phyloP scores from a whole-genome alignment of 1,139 yeast genomes.

The Pichia sp. region DNA sequence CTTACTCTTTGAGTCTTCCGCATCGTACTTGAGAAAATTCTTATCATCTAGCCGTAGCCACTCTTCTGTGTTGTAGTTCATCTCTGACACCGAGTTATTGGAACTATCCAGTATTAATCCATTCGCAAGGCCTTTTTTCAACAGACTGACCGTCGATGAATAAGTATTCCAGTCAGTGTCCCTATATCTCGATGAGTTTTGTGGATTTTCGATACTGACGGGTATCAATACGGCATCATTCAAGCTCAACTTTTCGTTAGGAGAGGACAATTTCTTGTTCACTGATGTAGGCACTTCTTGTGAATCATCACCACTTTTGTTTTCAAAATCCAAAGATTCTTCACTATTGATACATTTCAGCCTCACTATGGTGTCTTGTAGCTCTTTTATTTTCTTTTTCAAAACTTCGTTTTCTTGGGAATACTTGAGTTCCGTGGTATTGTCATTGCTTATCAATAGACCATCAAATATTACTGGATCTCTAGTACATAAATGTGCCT shows the following conservation, averaged over 20 bases:
- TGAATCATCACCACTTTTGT: not conserved
- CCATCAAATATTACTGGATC: constrained; percentile 32
- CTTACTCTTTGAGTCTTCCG: constrained; percentile 24
- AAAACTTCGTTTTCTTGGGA: constrained; percentile 30
- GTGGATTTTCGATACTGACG: not conserved
- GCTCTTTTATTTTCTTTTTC: constrained; percentile 26
- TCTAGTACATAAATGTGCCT: constrained; percentile 30
- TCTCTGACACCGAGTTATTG: constrained; percentile 9
- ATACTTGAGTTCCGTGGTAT: constrained; percentile 24
- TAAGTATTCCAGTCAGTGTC: constrained; percentile 24
- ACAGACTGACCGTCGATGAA: constrained; percentile 25
- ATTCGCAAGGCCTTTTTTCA: constrained; percentile 26
- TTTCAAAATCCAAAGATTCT: not conserved
- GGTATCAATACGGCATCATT: not conserved
- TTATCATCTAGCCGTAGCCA: constrained; percentile 24
- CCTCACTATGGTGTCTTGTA: constrained; percentile 24
- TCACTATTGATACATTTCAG: constrained; percentile 13
- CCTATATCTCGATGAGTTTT: not conserved
- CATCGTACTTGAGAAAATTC: constrained; percentile 10
- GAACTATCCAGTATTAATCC: constrained; percentile 22
- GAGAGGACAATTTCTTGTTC: not conserved
- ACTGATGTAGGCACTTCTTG: not conserved
- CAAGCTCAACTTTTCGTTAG: not conserved
- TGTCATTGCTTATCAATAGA: constrained; percentile 24
- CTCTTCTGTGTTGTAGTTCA: constrained; percentile 29